phyloP scores from a whole-genome alignment of 257 asterid genomes.

The Solanum clarkiae region DNA sequence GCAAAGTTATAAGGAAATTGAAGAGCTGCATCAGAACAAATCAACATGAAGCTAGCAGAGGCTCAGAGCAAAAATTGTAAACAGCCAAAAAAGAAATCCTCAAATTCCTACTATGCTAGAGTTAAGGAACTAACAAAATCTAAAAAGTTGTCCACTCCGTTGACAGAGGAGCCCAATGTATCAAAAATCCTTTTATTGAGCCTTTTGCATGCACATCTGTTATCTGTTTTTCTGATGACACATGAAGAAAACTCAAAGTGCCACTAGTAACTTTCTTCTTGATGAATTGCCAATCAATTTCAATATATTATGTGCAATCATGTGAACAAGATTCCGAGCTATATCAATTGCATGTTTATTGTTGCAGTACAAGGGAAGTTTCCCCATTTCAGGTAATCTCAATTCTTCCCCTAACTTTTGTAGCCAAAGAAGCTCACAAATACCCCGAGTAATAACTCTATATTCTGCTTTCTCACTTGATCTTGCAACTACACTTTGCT shows the following conservation, averaged over 20 bases:
- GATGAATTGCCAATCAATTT: background rate
- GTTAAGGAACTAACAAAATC: too few species aligned
- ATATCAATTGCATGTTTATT: background rate
- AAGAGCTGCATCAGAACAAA: too few species aligned
- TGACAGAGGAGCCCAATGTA: background rate
- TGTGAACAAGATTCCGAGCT: background rate
- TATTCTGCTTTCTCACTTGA: background rate
- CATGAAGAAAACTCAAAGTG: background rate
- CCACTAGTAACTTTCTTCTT: background rate
- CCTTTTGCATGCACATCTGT: background rate
- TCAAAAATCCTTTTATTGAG: background rate
- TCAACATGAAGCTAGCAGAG: too few species aligned
- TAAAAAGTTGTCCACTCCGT: too few species aligned
- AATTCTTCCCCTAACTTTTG: background rate
- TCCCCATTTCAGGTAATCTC: background rate
- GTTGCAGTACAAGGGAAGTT: background rate
- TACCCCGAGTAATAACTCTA: background rate
- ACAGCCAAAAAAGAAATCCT: too few species aligned
- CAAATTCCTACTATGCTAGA: too few species aligned
- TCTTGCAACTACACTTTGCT: background rate
- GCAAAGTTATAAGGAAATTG: too few species aligned
- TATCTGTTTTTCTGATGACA: background rate
- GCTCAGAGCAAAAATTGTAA: too few species aligned
- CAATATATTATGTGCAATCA: too few species aligned
- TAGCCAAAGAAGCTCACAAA: background rate